Percentiles rank a stretch among this genome's conserved stretches.
These are phyloP conservation scores for Senna siamea DNA, from an alignment of 306 rosid species.

Conservation along the genomic window DNA sequence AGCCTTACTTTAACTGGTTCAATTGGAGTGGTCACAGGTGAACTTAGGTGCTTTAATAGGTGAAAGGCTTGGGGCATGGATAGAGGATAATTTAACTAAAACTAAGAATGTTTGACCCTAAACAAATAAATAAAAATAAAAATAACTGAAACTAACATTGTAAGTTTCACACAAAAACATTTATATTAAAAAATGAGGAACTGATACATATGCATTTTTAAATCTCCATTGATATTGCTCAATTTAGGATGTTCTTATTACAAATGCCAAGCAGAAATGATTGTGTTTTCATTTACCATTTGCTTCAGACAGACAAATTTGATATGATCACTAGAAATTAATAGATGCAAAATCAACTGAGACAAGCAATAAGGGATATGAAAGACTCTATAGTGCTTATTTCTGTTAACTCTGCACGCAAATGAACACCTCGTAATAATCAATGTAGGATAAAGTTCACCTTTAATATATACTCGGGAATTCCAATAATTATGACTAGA, in stretches of 20 bases:
- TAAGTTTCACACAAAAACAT: neutral
- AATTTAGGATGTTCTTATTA: neutral
- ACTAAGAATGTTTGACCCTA: conserved; percentile 13
- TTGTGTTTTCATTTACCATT: neutral
- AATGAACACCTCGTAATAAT: neutral
- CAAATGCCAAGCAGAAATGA: conserved; percentile 3
- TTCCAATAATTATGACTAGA: neutral
- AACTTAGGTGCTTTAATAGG: conserved; percentile 31
- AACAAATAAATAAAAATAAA: neutral
- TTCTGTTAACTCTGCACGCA: neutral
- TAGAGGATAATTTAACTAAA: conserved; percentile 24
- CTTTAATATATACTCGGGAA: neutral
- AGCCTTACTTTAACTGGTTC: conserved; percentile 92
- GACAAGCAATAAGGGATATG: neutral
- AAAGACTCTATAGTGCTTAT: conserved; percentile 20
- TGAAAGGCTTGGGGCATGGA: conserved; percentile 12
- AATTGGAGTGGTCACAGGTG: conserved; percentile 95
- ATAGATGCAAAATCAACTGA: conserved; percentile 10
- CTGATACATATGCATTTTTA: neutral
- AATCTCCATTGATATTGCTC: conserved; percentile 16
- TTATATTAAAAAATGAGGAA: conserved; percentile 13
- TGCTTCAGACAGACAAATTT: conserved; percentile 7
- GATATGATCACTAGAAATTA: conserved; percentile 13
- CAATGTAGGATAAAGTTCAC: neutral
- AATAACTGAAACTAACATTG: no score